These are phyloP conservation scores for Spathaspora arborariae DNA, from an alignment of 805 yeast genomes.

Conservation along the genomic window DNA sequence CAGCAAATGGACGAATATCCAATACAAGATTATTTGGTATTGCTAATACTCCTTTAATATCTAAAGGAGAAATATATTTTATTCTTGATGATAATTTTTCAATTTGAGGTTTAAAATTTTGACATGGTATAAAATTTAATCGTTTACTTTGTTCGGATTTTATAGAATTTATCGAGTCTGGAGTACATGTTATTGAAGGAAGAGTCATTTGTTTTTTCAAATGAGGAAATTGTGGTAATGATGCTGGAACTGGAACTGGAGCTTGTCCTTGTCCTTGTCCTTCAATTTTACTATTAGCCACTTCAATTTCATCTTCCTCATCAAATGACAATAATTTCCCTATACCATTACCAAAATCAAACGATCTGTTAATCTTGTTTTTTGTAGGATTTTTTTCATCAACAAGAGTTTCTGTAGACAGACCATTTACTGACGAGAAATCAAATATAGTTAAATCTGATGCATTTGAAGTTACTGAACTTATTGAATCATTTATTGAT, in stretches of 20 bases:
- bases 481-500: slow-evolving; percentile 18
- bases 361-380: not conserved
- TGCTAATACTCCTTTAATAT: slow-evolving; percentile 1
- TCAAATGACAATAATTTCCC: slow-evolving; percentile 4
- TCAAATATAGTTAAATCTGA: slow-evolving; percentile 19
- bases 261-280: too few species aligned
- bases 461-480: slow-evolving; percentile 27
- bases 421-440: not conserved
- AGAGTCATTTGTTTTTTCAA: slow-evolving; percentile 18
- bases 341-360: slow-evolving; percentile 8
- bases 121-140: slow-evolving; percentile 16
- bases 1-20: slow-evolving; percentile 81
- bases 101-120: slow-evolving; percentile 19
- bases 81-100: slow-evolving; percentile 19
- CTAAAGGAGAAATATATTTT: slow-evolving; percentile 12
- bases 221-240: slow-evolving; percentile 1
- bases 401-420: slow-evolving; percentile 31
- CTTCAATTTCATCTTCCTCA: slow-evolving; percentile 8
- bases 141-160: slow-evolving; percentile 21
- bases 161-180: slow-evolving; percentile 3
- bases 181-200: slow-evolving; percentile 16
- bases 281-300: too few species aligned
- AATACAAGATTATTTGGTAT: slow-evolving; percentile 37
- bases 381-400: slow-evolving; percentile 15
- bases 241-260: not conserved